These are phyloP conservation scores for Leishmania major DNA, from an alignment of 208 protist species.

Conservation along the genomic window DNA sequence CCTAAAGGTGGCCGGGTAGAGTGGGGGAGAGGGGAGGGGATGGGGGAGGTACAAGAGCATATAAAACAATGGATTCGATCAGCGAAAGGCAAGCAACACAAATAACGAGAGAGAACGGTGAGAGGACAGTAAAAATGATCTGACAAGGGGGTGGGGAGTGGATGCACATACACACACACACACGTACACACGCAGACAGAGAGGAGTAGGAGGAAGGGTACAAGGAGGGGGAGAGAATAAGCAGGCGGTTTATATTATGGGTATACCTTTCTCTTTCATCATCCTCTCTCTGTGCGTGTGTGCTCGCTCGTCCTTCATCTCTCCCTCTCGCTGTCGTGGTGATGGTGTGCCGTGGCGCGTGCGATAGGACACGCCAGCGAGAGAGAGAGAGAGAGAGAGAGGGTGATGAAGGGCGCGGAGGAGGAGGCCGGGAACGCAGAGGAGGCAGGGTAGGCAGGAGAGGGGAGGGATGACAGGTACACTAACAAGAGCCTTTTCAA, in stretches of 20 bases:
- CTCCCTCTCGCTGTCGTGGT: not conserved
- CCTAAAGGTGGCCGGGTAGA: not conserved
- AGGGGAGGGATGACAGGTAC: not conserved
- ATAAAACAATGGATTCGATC: not conserved
- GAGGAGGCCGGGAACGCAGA: not conserved
- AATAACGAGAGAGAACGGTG: conserved; percentile 3
- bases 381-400: not conserved
- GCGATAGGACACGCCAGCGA: not conserved
- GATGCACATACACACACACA: not conserved
- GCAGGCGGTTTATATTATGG: not conserved
- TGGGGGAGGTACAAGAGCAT: too few species aligned
- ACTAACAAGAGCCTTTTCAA: too few species aligned
- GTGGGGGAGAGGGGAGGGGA: not conserved
- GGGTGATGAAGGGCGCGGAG: not conserved
- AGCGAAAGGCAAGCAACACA: conserved; percentile 12
- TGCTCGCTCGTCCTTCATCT: not conserved
- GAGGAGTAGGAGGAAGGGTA: not conserved
- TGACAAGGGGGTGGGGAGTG: not conserved
- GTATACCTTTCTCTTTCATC: not conserved
- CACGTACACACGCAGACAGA: not conserved
- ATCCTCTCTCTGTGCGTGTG: too few species aligned
- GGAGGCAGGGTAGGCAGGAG: not conserved
- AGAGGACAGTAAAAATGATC: not conserved
- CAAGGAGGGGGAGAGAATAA: not conserved
- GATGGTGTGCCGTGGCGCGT: not conserved